Evolutionary conservation across 768 basidiomycete genomes (phyloP).

Genomic region (Royoungia palumana): DNA sequence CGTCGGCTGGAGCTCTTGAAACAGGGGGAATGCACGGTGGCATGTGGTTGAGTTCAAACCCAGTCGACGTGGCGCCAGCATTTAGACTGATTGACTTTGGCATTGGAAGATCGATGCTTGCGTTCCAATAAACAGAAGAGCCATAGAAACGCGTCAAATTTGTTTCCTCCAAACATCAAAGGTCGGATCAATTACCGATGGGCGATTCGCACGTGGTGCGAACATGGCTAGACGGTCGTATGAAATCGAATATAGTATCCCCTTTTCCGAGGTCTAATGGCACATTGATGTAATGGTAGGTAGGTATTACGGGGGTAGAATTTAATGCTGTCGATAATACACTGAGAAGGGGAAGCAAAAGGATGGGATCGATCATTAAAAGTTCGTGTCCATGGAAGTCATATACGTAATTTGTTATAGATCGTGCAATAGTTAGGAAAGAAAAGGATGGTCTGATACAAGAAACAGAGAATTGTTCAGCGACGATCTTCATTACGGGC

Average conservation of each 20-base stretch:
- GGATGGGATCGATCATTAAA: constrained; percentile 15
- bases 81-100: constrained; percentile 25
- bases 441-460: constrained; percentile 1
- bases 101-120: constrained; percentile 10
- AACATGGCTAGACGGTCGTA: constrained; percentile 1
- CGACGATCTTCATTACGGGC: constrained; percentile 39
- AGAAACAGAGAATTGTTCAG: constrained; percentile 14
- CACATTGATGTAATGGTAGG: constrained; percentile 19
- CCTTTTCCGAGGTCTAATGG: constrained; percentile 16
- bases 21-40: constrained; percentile 19
- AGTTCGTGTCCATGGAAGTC: constrained; percentile 15
- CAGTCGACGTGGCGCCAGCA: constrained; percentile 17
- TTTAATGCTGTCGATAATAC: constrained; percentile 20
- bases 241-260: constrained; percentile 15
- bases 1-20: constrained; percentile 14
- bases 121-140: background rate
- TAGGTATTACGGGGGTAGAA: constrained; percentile 19
- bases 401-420: constrained; percentile 25
- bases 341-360: constrained; percentile 7
- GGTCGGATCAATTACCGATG: constrained; percentile 19
- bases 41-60: constrained; percentile 13
- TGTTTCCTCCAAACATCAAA: constrained; percentile 10
- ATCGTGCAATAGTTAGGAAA: constrained; percentile 11
- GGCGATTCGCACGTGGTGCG: constrained; percentile 10
- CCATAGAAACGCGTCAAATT: constrained; percentile 22